These are phyloP conservation scores for Cornus controversa DNA, from an alignment of 148 eudicot genomes.

Conservation along the genomic window DNA sequence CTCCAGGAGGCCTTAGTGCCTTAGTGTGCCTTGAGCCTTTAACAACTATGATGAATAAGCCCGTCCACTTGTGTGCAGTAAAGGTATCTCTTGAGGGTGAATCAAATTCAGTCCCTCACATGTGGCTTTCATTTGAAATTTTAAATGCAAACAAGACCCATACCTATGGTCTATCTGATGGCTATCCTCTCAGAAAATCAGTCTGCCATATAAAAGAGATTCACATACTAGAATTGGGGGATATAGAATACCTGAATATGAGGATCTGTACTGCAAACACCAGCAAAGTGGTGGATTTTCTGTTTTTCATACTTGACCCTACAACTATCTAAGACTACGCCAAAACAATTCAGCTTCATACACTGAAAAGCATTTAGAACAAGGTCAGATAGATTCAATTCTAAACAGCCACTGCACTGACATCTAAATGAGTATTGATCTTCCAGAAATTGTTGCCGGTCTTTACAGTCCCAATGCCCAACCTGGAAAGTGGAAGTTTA, in stretches of 20 bases:
- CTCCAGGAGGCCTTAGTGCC: too few relatives aligned
- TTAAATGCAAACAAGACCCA: too few relatives aligned
- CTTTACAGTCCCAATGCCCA: conserved; percentile 63
- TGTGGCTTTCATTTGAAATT: too few relatives aligned
- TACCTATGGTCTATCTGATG: too few relatives aligned
- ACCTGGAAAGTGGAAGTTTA: conserved; percentile 45
- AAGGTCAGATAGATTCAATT: conserved; percentile 70
- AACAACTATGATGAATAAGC: too few relatives aligned
- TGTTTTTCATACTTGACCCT: conserved; percentile 43
- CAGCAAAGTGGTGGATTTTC: conserved; percentile 32
- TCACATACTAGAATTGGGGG: background rate
- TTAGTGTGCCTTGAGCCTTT: too few relatives aligned
- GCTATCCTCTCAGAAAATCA: too few relatives aligned
- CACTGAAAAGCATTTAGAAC: conserved; percentile 69
- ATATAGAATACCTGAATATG: conserved; percentile 32
- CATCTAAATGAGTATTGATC: conserved; percentile 75
- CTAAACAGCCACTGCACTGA: conserved; percentile 66
- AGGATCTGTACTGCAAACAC: conserved; percentile 20
- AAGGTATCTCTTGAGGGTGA: too few relatives aligned
- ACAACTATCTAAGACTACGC: conserved; percentile 62
- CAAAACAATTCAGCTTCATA: conserved; percentile 54
- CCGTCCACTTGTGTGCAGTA: background rate
- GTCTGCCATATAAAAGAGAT: background rate
- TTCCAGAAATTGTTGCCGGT: conserved; percentile 53
- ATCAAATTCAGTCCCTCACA: too few relatives aligned